Percentiles rank a stretch among this genome's conserved stretches.
Conservation (phyloP, 148 eudicot species). For the Rhododendron ovatum region DNA sequence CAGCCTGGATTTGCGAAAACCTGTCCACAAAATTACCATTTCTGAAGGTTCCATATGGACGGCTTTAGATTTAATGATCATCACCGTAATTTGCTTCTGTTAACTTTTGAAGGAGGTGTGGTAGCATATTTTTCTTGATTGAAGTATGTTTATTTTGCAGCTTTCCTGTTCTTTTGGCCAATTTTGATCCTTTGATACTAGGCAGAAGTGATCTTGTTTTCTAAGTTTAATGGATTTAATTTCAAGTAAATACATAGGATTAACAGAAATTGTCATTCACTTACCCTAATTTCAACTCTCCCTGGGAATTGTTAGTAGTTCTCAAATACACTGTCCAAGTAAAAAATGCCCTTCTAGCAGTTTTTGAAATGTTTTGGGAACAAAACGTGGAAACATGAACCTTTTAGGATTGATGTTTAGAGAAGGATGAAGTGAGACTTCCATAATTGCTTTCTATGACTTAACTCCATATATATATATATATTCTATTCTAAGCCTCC, state of each 20-base stretch:
- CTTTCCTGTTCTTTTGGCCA: not conserved
- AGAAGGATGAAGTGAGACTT: not conserved
- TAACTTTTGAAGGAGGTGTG: not conserved
- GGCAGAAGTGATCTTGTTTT: not conserved
- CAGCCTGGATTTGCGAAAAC: not conserved
- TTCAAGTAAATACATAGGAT: not conserved
- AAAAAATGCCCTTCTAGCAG: not conserved
- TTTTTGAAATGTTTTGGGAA: not conserved
- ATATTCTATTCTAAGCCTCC: not conserved
- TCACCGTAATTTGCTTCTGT: not conserved
- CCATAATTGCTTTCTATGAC: no score
- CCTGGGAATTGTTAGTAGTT: not conserved
- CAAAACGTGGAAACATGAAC: not conserved
- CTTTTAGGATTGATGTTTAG: not conserved
- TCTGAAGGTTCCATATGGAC: not conserved
- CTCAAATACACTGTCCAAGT: not conserved
- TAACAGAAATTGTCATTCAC: not conserved
- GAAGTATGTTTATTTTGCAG: not conserved
- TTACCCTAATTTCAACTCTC: not conserved
- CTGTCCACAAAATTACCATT: not conserved
- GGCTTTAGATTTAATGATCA: not conserved
- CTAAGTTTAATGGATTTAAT: not conserved
- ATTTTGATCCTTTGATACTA: not conserved
- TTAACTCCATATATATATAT: no score
- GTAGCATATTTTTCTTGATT: not conserved